Percentiles rank a stretch among this genome's conserved stretches.
phyloP scores from a whole-genome alignment of 306 rosid genomes.

The Lathyrus tuberosus region DNA sequence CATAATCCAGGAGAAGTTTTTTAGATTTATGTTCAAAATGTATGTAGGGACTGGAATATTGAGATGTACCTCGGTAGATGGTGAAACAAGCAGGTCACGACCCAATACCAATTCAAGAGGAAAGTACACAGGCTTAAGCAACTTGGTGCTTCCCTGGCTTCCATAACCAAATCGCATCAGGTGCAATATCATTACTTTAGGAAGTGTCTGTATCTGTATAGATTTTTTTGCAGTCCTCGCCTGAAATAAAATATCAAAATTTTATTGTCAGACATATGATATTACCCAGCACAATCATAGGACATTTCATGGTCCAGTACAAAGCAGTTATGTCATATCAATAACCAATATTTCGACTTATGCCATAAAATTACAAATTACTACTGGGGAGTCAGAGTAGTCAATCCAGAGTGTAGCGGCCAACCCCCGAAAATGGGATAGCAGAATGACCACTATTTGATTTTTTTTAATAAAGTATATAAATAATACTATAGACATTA shows the following conservation, averaged over 20 bases:
- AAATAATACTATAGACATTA: no score
- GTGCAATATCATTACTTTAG: constrained; percentile 92
- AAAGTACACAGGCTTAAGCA: constrained; percentile 83
- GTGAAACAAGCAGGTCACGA: constrained; percentile 74
- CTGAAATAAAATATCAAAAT: constrained; percentile 47
- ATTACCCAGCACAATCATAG: constrained; percentile 10
- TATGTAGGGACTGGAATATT: background rate
- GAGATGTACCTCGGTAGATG: constrained; percentile 63
- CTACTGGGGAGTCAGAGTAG: background rate
- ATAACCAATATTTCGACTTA: constrained; percentile 7
- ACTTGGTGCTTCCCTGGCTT: constrained; percentile 95
- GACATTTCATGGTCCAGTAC: background rate
- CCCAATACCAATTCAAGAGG: constrained; percentile 77
- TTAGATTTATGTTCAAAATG: constrained; percentile 11
- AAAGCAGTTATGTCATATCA: constrained; percentile 5
- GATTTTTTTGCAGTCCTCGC: constrained; percentile 83
- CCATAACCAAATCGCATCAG: constrained; percentile 93
- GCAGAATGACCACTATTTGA: no score
- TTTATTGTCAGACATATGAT: constrained; percentile 24
- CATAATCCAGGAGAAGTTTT: constrained; percentile 10
- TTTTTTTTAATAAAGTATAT: no score
- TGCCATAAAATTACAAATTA: background rate
- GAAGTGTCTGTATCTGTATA: constrained; percentile 68
- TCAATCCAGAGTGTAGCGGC: no score
- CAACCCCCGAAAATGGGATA: no score